Conservation (phyloP, 768 basidiomycete species). For the Leccinum sublutescens region DNA sequence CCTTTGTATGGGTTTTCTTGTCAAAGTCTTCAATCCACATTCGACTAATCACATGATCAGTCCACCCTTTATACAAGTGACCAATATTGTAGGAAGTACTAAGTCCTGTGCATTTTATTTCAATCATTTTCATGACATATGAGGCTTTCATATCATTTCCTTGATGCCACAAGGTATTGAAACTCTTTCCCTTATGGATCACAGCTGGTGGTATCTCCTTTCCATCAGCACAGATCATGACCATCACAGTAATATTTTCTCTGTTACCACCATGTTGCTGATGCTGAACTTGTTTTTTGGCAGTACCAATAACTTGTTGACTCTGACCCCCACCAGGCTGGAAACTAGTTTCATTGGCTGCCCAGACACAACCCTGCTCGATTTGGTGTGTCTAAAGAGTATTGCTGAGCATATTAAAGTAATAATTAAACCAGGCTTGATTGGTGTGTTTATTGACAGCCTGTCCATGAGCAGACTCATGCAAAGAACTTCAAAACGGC, state of each 20-base stretch:
- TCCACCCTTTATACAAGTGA: constrained; percentile 28
- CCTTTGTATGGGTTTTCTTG: constrained; percentile 32
- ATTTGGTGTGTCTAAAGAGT: constrained; percentile 10
- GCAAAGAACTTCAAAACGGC: not conserved
- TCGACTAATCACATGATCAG: constrained; percentile 25
- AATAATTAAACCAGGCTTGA: constrained; percentile 19
- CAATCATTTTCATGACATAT: constrained; percentile 6
- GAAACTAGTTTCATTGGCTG: constrained; percentile 19
- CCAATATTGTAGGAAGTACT: constrained; percentile 5
- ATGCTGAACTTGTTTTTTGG: constrained; percentile 12
- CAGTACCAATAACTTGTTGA: constrained; percentile 5
- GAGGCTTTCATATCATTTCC: constrained; percentile 17
- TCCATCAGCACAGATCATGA: constrained; percentile 44
- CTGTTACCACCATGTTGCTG: constrained; percentile 17
- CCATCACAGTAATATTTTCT: constrained; percentile 32
- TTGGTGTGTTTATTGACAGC: constrained; percentile 40
- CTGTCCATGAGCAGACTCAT: constrained; percentile 13
- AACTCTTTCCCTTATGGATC: constrained; percentile 29
- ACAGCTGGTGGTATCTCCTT: constrained; percentile 35
- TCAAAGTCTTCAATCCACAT: constrained; percentile 36
- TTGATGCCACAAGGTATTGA: constrained; percentile 19
- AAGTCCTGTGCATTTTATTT: no score
- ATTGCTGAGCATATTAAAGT: constrained; percentile 32
- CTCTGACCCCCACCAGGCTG: constrained; percentile 2
- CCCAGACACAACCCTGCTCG: constrained; percentile 12